Conservation (phyloP, 805 yeast species). For the Metschnikowia rubicola region DNA sequence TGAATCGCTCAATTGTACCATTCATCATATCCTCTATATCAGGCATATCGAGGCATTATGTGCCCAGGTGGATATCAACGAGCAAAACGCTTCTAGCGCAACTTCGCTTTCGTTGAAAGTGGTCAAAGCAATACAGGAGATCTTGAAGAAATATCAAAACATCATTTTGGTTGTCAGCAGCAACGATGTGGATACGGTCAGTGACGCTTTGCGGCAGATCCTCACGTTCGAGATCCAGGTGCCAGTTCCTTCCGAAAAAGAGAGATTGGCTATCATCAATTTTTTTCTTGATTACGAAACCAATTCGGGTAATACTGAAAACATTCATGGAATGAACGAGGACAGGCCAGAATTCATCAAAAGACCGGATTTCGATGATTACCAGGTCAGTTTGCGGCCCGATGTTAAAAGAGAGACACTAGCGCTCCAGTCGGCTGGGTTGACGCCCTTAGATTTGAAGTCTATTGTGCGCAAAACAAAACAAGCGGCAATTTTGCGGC, state of each 20-base stretch:
- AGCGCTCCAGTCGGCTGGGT: slow-evolving; percentile 87
- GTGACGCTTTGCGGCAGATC: slow-evolving; percentile 60
- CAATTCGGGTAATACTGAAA: slow-evolving; percentile 5
- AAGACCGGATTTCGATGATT: slow-evolving; percentile 14
- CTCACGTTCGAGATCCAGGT: slow-evolving; percentile 76
- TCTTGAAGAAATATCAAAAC: slow-evolving; percentile 40
- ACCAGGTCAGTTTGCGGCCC: slow-evolving; percentile 25
- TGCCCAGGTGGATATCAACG: slow-evolving; percentile 59
- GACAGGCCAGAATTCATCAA: slow-evolving; percentile 20
- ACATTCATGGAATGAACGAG: slow-evolving; percentile 17
- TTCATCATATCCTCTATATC: slow-evolving; percentile 49
- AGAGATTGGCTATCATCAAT: slow-evolving; percentile 61
- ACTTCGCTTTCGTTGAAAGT: slow-evolving; percentile 53
- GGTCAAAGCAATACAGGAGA: slow-evolving; percentile 53
- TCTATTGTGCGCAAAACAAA: slow-evolving; percentile 70
- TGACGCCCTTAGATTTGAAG: slow-evolving; percentile 76
- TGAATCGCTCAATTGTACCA: slow-evolving; percentile 32
- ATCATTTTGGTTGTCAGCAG: slow-evolving; percentile 61
- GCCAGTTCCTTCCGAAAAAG: slow-evolving; percentile 74
- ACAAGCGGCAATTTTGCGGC: slow-evolving; percentile 50
- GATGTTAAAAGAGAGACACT: slow-evolving; percentile 52
- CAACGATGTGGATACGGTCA: slow-evolving; percentile 64
- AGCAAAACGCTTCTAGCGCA: slow-evolving; percentile 35
- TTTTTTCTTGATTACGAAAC: slow-evolving; percentile 38
- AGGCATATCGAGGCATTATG: slow-evolving; percentile 78